phyloP scores from a whole-genome alignment of 805 yeast species.

The Wickerhamomyces xylosicus region DNA sequence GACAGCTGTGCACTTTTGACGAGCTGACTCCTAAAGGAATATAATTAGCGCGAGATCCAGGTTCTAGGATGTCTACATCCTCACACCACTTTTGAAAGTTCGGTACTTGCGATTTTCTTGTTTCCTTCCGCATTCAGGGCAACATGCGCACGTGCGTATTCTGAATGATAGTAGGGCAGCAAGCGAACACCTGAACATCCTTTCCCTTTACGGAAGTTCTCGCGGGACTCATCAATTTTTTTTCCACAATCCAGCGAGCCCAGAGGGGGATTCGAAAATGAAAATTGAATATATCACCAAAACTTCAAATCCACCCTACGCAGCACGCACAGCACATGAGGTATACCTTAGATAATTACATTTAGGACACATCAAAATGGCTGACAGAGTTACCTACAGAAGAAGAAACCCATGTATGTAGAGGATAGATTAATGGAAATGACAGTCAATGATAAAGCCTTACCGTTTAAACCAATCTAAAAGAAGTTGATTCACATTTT shows the following conservation, averaged over 20 bases:
- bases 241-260: background rate
- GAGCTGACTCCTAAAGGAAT: too few relatives aligned
- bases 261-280: background rate
- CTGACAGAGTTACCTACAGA: constrained; percentile 99
- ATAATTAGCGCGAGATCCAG: too few relatives aligned
- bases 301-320: background rate
- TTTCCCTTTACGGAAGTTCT: background rate
- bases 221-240: constrained; percentile 1
- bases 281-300: background rate
- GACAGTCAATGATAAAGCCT: background rate
- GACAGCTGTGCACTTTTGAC: too few relatives aligned
- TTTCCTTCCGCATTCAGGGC: background rate
- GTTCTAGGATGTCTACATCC: too few relatives aligned
- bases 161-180: background rate
- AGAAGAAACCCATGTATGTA: constrained; percentile 98
- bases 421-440: constrained; percentile 1
- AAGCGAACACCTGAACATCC: background rate
- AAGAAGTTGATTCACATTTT: too few relatives aligned
- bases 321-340: background rate
- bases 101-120: background rate
- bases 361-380: constrained; percentile 47
- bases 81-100: too few relatives aligned
- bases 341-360: too few relatives aligned
- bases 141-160: background rate
- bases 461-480: background rate